These are phyloP conservation scores for Onygenales sp. DNA, from an alignment of 2,329 filamentous ascomycete species.

Conservation along the genomic window DNA sequence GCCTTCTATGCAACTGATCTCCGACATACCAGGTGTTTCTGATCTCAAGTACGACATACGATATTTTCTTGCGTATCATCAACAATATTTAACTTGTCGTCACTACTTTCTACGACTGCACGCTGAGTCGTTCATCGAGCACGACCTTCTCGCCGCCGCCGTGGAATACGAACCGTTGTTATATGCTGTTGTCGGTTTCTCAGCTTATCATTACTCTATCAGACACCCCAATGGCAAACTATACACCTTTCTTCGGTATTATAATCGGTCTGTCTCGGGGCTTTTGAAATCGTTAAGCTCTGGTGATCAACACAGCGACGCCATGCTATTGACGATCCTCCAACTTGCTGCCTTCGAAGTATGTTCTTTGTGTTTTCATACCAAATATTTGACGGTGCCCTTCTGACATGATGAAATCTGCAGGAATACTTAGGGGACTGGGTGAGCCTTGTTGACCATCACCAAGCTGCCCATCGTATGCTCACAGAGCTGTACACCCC, in stretches of 20 bases:
- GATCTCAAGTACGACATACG: constrained; percentile 55
- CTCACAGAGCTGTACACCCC: constrained; percentile 70
- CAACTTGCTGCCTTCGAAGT: constrained; percentile 93
- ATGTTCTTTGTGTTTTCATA: constrained; percentile 19
- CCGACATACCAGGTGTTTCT: constrained; percentile 16
- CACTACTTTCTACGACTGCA: constrained; percentile 75
- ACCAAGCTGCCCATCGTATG: constrained; percentile 78
- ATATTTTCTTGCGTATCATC: constrained; percentile 70
- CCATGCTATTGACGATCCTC: constrained; percentile 75
- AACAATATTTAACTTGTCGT: constrained; percentile 65
- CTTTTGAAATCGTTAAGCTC: constrained; percentile 63
- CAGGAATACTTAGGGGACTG: constrained; percentile 93
- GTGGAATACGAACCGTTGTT: constrained; percentile 70
- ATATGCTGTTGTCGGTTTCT: constrained; percentile 78
- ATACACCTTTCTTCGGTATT: constrained; percentile 75
- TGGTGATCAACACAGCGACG: constrained; percentile 60
- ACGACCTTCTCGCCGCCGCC: constrained; percentile 61
- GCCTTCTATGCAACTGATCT: constrained; percentile 14
- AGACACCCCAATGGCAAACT: constrained; percentile 62
- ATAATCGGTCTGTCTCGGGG: constrained; percentile 75
- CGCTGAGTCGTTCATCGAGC: constrained; percentile 62
- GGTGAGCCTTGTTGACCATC: constrained; percentile 86
- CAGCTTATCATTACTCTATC: constrained; percentile 76
- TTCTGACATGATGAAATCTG: background rate
- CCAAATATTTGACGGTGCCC: background rate